phyloP scores from a whole-genome alignment of 2,329 filamentous ascomycete genomes.

The Stenocarpella maydis region DNA sequence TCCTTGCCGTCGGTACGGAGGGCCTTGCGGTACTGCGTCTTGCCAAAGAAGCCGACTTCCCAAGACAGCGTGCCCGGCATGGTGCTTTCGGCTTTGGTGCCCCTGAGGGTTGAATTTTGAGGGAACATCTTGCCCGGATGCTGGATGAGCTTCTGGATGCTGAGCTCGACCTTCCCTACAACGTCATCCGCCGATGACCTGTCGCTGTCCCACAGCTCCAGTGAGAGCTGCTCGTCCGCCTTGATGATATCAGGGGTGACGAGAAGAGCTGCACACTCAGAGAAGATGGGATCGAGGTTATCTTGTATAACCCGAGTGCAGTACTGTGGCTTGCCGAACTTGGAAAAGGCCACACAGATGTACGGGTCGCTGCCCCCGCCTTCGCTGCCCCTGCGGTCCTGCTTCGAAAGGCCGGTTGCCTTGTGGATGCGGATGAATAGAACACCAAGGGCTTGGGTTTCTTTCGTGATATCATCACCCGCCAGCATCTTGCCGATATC shows the following conservation, averaged over 20 bases:
- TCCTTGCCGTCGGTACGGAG: conserved; percentile 89
- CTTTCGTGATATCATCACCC: conserved; percentile 92
- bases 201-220: conserved; percentile 97
- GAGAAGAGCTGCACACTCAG: conserved; percentile 84
- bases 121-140: conserved; percentile 94
- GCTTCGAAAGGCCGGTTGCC: conserved; percentile 87
- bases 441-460: conserved; percentile 84
- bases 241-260: conserved; percentile 92
- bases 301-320: conserved; percentile 96
- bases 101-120: conserved; percentile 82
- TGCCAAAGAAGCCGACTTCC: conserved; percentile 96
- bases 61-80: conserved; percentile 96
- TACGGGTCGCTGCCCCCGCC: conserved; percentile 94
- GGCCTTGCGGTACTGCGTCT: conserved; percentile 85
- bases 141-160: conserved; percentile 93
- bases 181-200: conserved; percentile 92
- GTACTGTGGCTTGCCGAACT: conserved; percentile 97
- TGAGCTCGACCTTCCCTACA: conserved; percentile 92
- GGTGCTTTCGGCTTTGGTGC: conserved; percentile 81
- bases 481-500: conserved; percentile 91
- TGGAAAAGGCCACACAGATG: conserved; percentile 93
- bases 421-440: conserved; percentile 92
- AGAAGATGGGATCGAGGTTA: conserved; percentile 91
- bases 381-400: conserved; percentile 81
- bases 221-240: conserved; percentile 89